phyloP scores from a whole-genome alignment of 306 rosid species.

The Quercus bicolor region DNA sequence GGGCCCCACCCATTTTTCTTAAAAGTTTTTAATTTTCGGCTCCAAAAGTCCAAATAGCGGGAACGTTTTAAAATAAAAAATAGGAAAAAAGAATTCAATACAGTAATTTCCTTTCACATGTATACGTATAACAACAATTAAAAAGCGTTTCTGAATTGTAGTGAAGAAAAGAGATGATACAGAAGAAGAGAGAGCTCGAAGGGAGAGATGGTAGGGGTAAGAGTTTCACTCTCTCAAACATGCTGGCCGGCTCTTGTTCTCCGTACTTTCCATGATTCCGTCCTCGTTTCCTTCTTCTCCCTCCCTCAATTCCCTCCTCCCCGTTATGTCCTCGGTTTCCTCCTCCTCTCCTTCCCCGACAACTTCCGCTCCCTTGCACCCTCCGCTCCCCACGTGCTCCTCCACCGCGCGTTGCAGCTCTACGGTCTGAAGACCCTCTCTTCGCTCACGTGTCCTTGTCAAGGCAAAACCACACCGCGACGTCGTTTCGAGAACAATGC shows the following conservation, averaged over 20 bases:
- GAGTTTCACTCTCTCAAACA: conserved; percentile 6
- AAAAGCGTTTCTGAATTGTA: no score
- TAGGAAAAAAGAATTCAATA: no score
- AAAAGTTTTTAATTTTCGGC: no score
- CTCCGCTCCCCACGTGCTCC: not conserved
- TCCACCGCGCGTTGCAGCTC: conserved; percentile 27
- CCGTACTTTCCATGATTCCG: not conserved
- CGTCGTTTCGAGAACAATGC: no score
- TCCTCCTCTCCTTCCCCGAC: conserved; percentile 24
- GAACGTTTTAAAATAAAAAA: no score
- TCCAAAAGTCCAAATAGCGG: no score
- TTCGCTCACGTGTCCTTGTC: conserved; percentile 22
- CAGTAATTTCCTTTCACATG: no score
- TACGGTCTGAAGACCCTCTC: conserved; percentile 19
- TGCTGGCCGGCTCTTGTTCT: conserved; percentile 33
- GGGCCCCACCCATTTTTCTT: no score
- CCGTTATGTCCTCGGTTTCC: conserved; percentile 8
- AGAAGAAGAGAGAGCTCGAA: not conserved
- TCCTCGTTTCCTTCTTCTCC: conserved; percentile 32
- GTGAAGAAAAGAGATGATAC: not conserved
- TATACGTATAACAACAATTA: no score
- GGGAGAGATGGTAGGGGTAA: conserved; percentile 41
- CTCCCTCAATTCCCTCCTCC: not conserved
- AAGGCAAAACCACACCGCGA: no score
- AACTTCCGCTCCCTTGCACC: not conserved